A percentile compares a stretch with the other conserved stretches of the same genome.
Conservation (phyloP, 2,329 filamentous ascomycete species). For the Nemania diffusa region DNA sequence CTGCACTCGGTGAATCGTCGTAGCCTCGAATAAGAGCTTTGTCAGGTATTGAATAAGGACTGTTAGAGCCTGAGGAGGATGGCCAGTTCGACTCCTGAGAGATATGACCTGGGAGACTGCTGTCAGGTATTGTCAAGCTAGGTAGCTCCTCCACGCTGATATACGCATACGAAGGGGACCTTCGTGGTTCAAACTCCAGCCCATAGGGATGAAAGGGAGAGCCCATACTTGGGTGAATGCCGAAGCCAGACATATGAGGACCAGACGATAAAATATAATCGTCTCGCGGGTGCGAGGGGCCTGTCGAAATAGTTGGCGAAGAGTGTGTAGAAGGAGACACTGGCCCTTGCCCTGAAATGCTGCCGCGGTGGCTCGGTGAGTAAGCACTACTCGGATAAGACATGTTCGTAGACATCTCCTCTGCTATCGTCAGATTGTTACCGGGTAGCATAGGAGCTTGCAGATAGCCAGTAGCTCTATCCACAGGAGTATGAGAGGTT, state of each 20-base stretch:
- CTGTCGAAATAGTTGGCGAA: conserved; percentile 23
- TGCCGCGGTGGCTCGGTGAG: conserved; percentile 33
- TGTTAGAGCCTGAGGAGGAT: conserved; percentile 60
- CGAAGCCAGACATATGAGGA: conserved; percentile 37
- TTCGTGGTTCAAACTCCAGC: conserved; percentile 46
- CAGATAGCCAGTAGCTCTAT: conserved; percentile 38
- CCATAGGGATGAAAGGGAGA: conserved; percentile 41
- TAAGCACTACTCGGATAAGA: conserved; percentile 41
- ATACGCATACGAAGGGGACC: conserved; percentile 43
- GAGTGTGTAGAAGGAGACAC: conserved; percentile 43
- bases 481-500: conserved; percentile 42
- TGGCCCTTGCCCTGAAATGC: conserved; percentile 41
- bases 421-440: conserved; percentile 35
- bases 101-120: conserved; percentile 47
- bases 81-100: conserved; percentile 55
- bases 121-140: conserved; percentile 49
- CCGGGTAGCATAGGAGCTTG: conserved; percentile 28
- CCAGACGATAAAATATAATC: conserved; percentile 41
- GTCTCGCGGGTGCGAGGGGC: conserved; percentile 22
- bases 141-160: conserved; percentile 45
- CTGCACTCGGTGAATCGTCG: conserved; percentile 42
- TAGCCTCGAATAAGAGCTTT: conserved; percentile 33
- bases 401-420: conserved; percentile 41
- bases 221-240: conserved; percentile 43
- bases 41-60: conserved; percentile 58